Evolutionary conservation across 371 early-diverging fungal genomes (phyloP).

Genomic region (Mucor ambiguus): DNA sequence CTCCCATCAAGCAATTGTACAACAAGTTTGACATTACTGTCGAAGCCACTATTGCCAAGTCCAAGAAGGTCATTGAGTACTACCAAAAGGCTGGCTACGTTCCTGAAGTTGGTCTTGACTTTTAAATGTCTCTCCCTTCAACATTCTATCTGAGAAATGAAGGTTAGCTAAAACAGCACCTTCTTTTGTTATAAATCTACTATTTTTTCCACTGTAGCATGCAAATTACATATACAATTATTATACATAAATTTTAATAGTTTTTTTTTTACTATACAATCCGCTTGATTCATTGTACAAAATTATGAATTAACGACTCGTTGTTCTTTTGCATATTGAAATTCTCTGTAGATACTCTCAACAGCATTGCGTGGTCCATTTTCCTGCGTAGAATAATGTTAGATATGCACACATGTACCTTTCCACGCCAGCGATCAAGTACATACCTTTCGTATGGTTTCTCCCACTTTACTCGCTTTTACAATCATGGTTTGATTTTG

Average conservation of each 20-base stretch:
- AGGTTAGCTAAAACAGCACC: background rate
- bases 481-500: slow-evolving; percentile 63
- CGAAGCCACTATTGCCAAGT: slow-evolving; percentile 78
- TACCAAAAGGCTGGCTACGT: slow-evolving; percentile 66
- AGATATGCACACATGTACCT: too few species aligned
- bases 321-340: slow-evolving; percentile 48
- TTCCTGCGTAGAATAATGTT: slow-evolving; percentile 48
- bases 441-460: slow-evolving; percentile 49
- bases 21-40: slow-evolving; percentile 84
- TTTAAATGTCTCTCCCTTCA: slow-evolving; percentile 18
- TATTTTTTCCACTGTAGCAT: background rate
- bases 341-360: slow-evolving; percentile 62
- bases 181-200: background rate
- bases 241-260: background rate
- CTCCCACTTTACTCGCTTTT: slow-evolving; percentile 60
- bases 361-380: slow-evolving; percentile 67
- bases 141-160: slow-evolving; percentile 4
- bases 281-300: background rate
- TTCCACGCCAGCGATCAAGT: too few species aligned
- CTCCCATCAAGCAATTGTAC: slow-evolving; percentile 78
- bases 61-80: slow-evolving; percentile 73
- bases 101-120: slow-evolving; percentile 48
- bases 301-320: background rate
- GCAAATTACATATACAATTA: background rate
- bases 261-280: background rate